Conservation (phyloP, 345 rosid genomes). For the Citrus glauca region DNA sequence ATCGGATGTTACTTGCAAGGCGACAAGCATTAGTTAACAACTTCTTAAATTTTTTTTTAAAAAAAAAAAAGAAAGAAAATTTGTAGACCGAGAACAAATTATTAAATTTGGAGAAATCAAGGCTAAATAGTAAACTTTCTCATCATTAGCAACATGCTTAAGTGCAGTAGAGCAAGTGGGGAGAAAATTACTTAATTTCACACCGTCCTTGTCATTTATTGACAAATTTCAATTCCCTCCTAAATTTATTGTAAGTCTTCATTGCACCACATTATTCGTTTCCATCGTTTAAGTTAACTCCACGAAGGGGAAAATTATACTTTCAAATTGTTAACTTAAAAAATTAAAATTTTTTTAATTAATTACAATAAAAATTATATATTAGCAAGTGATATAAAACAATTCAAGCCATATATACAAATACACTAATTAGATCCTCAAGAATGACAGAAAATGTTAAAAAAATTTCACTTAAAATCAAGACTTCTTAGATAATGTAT, state of each 20-base stretch:
- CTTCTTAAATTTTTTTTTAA: background rate
- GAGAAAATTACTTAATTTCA: background rate
- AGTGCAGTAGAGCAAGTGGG: background rate
- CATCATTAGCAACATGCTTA: background rate
- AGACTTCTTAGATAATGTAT: too few species aligned
- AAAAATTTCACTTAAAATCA: fast-evolving
- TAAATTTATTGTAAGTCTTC: background rate
- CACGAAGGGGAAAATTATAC: background rate
- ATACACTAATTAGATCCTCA: too few species aligned
- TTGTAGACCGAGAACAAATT: background rate
- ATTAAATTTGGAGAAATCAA: background rate
- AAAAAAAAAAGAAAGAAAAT: background rate
- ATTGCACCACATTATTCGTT: background rate
- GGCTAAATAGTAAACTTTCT: background rate
- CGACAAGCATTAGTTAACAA: background rate
- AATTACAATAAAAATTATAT: too few species aligned
- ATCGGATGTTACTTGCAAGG: background rate
- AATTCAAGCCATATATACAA: too few species aligned
- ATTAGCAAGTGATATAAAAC: too few species aligned
- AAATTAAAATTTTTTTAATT: too few species aligned
- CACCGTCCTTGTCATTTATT: background rate
- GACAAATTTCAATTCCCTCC: background rate
- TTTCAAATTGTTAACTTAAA: too few species aligned
- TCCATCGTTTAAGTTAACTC: background rate
- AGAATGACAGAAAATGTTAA: too few species aligned